Conservation (phyloP, 2,329 filamentous ascomycete genomes). For the Nigrograna mackinnonii region DNA sequence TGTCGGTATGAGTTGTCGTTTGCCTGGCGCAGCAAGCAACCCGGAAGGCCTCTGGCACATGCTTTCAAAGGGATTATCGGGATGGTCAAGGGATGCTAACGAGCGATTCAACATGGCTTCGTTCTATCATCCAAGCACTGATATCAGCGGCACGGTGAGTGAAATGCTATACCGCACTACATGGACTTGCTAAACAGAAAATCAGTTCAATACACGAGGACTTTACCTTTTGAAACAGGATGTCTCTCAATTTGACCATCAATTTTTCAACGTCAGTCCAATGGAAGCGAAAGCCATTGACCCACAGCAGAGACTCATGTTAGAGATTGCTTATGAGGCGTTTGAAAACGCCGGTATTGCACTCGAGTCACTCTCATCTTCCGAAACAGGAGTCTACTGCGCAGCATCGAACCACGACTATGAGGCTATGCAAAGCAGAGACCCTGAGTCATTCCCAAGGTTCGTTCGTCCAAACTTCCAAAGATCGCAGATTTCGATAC, state of each 20-base stretch:
- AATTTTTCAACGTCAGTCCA: slow-evolving; percentile 15
- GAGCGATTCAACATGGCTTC: slow-evolving; percentile 35
- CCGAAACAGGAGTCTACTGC: slow-evolving; percentile 7
- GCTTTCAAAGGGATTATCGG: not conserved
- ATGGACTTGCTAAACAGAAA: too few species aligned
- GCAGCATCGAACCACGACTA: slow-evolving; percentile 1
- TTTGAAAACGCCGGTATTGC: slow-evolving; percentile 9
- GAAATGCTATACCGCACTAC: too few species aligned
- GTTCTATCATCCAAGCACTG: slow-evolving; percentile 9
- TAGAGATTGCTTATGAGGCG: slow-evolving; percentile 15
- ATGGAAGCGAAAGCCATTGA: slow-evolving; percentile 16
- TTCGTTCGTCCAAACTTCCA: not conserved
- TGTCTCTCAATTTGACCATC: slow-evolving; percentile 9
- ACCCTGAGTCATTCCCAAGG: not conserved
- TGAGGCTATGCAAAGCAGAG: not conserved
- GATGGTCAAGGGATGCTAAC: slow-evolving; percentile 19
- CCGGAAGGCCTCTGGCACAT: not conserved
- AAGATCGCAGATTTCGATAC: not conserved
- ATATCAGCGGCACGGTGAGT: not conserved
- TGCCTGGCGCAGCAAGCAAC: not conserved
- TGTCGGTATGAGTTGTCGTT: not conserved
- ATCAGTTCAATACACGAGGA: not conserved
- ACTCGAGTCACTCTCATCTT: slow-evolving; percentile 4
- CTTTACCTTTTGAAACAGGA: not conserved
- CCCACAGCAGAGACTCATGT: slow-evolving; percentile 15